These are phyloP conservation scores for Chrysoporthe deuterocubensis DNA, from an alignment of 2,329 filamentous ascomycete species.

Conservation along the genomic window DNA sequence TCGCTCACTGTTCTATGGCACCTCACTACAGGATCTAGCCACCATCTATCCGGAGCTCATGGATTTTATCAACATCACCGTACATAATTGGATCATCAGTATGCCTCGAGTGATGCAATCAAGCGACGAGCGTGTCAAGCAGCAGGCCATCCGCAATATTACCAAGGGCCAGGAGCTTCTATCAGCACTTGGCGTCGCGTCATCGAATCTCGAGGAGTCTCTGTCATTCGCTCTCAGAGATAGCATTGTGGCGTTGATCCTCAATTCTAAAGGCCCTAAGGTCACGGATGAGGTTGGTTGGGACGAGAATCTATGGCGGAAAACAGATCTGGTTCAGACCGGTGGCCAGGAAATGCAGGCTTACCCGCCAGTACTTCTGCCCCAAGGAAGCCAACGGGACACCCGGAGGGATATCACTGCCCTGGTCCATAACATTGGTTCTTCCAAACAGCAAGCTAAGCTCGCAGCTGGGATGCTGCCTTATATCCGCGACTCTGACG, in stretches of 20 bases:
- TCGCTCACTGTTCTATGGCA: conserved; percentile 47
- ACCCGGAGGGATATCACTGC: conserved; percentile 62
- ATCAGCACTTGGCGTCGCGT: conserved; percentile 64
- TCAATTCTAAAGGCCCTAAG: conserved; percentile 38
- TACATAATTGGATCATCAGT: conserved; percentile 81
- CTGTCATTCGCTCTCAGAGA: conserved; percentile 74
- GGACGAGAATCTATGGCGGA: conserved; percentile 36
- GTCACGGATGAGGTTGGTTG: conserved; percentile 40
- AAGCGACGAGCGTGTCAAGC: conserved; percentile 78
- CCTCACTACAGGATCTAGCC: conserved; percentile 55
- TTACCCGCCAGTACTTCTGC: conserved; percentile 67
- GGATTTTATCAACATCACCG: conserved; percentile 64
- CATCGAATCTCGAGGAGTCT: conserved; percentile 67
- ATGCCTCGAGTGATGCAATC: conserved; percentile 83
- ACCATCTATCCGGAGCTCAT: conserved; percentile 57
- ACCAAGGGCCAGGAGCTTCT: conserved; percentile 72
- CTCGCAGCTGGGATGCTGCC: conserved; percentile 70
- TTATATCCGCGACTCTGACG: conserved; percentile 60
- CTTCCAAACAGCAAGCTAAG: conserved; percentile 60
- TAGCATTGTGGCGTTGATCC: conserved; percentile 60
- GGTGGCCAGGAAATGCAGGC: conserved; percentile 30
- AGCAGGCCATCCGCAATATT: conserved; percentile 74
- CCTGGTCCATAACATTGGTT: conserved; percentile 60
- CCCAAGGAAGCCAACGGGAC: conserved; percentile 67
- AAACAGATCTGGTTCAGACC: conserved; percentile 34